These are phyloP conservation scores for Ustilago bromivora DNA, from an alignment of 1,284 basidiomycete genomes.

Conservation along the genomic window DNA sequence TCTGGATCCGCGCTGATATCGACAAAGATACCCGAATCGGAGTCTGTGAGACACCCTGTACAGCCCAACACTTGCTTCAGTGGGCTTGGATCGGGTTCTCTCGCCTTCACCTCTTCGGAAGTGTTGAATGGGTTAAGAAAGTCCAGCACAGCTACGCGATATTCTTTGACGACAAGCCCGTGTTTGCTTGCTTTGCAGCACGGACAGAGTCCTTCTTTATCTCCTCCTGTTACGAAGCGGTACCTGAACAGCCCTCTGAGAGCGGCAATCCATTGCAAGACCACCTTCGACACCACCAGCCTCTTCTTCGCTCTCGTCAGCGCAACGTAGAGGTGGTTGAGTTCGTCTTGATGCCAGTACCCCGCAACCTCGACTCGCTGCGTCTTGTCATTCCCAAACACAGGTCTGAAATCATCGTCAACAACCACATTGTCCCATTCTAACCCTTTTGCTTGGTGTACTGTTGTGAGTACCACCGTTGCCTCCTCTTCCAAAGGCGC, in stretches of 20 bases:
- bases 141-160: conserved; percentile 30
- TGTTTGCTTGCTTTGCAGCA: conserved; percentile 39
- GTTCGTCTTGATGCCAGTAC: conserved; percentile 55
- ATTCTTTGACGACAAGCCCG: conserved; percentile 31
- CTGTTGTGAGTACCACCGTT: conserved; percentile 56
- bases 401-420: conserved; percentile 61
- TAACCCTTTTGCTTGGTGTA: conserved; percentile 65
- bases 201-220: conserved; percentile 31
- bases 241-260: conserved; percentile 49
- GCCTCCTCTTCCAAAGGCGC: conserved; percentile 41
- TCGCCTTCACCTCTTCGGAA: background rate
- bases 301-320: conserved; percentile 56
- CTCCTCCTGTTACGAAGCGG: conserved; percentile 20
- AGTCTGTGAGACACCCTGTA: conserved; percentile 26
- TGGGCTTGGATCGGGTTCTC: conserved; percentile 11
- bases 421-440: conserved; percentile 64
- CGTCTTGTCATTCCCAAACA: conserved; percentile 29
- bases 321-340: conserved; percentile 63
- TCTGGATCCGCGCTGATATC: conserved; percentile 31
- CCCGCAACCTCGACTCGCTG: conserved; percentile 43
- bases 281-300: conserved; percentile 41
- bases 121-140: conserved; percentile 34
- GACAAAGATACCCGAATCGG: conserved; percentile 4
- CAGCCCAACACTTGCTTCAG: conserved; percentile 30
- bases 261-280: conserved; percentile 58